Conservation (phyloP, 2,329 filamentous ascomycete genomes). For the Cercospora zeae-maydis region DNA sequence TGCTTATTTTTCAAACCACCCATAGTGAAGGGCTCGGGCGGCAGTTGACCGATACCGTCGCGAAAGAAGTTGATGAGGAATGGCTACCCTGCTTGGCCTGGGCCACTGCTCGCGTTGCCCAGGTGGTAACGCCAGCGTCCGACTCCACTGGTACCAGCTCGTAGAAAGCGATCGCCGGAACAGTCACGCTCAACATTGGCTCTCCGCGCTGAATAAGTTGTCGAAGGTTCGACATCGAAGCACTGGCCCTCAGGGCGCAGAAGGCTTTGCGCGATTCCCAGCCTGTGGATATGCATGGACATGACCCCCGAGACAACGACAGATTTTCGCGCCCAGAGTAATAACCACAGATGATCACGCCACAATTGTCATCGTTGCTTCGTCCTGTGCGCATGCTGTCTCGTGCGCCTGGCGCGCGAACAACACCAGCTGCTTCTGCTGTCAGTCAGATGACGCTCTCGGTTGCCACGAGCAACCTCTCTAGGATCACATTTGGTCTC, state of each 20-base stretch:
- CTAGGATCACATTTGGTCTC: not conserved
- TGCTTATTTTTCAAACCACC: not conserved
- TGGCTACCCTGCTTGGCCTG: slow-evolving; percentile 15
- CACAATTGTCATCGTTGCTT: not conserved
- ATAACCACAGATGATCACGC: not conserved
- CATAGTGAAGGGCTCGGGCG: slow-evolving; percentile 9
- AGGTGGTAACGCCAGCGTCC: slow-evolving; percentile 9
- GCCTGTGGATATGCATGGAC: not conserved
- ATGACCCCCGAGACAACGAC: not conserved
- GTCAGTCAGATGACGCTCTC: not conserved
- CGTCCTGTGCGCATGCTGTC: not conserved
- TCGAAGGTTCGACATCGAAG: not conserved
- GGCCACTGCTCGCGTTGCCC: slow-evolving; percentile 10
- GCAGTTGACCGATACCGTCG: slow-evolving; percentile 11
- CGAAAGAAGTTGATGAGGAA: slow-evolving; percentile 9
- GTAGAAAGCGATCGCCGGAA: not conserved
- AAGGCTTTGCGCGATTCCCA: not conserved
- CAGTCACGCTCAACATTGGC: too few relatives aligned
- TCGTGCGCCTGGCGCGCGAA: not conserved
- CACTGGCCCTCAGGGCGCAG: not conserved
- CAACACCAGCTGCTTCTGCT: not conserved
- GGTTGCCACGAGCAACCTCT: not conserved
- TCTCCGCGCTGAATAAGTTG: too few relatives aligned
- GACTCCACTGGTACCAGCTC: not conserved
- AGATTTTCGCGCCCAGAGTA: not conserved